phyloP scores from a whole-genome alignment of 2,329 filamentous ascomycete species.

The Tetracladium maxilliforme region DNA sequence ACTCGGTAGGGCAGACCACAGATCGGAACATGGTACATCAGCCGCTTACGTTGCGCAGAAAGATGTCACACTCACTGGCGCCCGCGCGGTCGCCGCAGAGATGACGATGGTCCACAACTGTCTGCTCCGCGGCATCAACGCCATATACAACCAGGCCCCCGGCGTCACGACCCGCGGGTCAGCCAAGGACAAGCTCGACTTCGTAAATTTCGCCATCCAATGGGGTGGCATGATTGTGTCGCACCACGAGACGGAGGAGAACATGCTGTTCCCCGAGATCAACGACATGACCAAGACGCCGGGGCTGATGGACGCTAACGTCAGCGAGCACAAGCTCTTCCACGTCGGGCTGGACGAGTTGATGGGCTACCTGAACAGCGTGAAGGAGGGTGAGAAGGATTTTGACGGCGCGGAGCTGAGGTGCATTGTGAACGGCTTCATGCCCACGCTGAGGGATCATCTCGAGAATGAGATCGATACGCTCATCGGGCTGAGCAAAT shows the following conservation, averaged over 20 bases:
- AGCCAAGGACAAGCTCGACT: conserved; percentile 16
- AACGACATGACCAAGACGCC: conserved; percentile 17
- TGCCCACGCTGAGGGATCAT: conserved; percentile 17
- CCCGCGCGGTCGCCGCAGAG: conserved; percentile 17
- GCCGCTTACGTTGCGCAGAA: conserved; percentile 1
- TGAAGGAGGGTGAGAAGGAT: conserved; percentile 11
- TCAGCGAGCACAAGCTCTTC: conserved; percentile 25
- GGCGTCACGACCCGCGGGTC: conserved; percentile 18
- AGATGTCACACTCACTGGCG: background rate
- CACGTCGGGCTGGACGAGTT: conserved; percentile 17
- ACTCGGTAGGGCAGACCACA: background rate
- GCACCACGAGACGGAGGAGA: conserved; percentile 24
- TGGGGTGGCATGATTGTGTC: conserved; percentile 16
- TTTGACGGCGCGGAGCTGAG: conserved; percentile 16
- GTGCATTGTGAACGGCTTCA: conserved; percentile 19
- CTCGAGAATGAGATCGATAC: conserved; percentile 22
- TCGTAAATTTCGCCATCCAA: conserved; percentile 14
- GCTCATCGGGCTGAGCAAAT: conserved; percentile 17
- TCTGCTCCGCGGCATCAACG: conserved; percentile 19
- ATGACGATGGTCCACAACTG: conserved; percentile 18
- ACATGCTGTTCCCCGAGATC: conserved; percentile 20
- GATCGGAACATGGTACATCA: background rate
- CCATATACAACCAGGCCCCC: conserved; percentile 18
- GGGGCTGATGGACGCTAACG: conserved; percentile 23
- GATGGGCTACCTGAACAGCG: conserved; percentile 14